These are phyloP conservation scores for Polygonum aviculare DNA, from an alignment of 148 eudicot genomes.

Conservation along the genomic window DNA sequence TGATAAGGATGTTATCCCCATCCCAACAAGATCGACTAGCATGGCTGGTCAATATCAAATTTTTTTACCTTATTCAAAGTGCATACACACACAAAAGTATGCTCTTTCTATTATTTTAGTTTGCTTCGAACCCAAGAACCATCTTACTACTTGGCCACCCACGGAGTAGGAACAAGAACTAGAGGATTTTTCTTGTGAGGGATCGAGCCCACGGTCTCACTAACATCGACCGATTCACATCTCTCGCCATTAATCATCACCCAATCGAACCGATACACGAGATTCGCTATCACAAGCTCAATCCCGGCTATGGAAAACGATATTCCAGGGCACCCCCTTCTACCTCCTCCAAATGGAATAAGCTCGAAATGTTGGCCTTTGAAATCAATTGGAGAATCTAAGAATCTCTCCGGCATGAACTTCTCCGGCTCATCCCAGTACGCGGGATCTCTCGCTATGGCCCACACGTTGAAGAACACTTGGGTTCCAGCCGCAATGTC, in stretches of 20 bases:
- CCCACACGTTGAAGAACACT: slow-evolving; percentile 27
- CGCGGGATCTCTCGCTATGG: slow-evolving; percentile 25
- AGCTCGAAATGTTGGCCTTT: slow-evolving; percentile 24
- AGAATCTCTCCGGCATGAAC: slow-evolving; percentile 27
- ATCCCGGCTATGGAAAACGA: slow-evolving; percentile 17
- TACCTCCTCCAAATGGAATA: slow-evolving; percentile 33
- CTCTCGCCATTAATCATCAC: slow-evolving; percentile 17
- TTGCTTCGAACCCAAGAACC: background rate
- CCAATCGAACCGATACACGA: slow-evolving; percentile 28
- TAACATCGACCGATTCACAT: slow-evolving; percentile 17
- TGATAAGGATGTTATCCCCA: too few relatives aligned
- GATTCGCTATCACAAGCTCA: slow-evolving; percentile 25
- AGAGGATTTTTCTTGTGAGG: slow-evolving; percentile 21
- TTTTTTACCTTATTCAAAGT: background rate
- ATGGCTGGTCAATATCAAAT: too few relatives aligned
- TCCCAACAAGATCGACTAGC: too few relatives aligned
- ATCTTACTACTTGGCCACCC: background rate
- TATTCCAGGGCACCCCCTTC: slow-evolving; percentile 31
- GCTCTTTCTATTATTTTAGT: background rate
- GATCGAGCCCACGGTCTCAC: slow-evolving; percentile 17
- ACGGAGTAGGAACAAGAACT: slow-evolving; percentile 9
- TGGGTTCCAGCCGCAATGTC: slow-evolving; percentile 20
- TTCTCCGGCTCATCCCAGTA: slow-evolving; percentile 28
- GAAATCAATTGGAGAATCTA: slow-evolving; percentile 20
- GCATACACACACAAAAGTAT: background rate